These are phyloP conservation scores for Tanacetum coccineum DNA, from an alignment of 129 eudicot species.

Conservation along the genomic window DNA sequence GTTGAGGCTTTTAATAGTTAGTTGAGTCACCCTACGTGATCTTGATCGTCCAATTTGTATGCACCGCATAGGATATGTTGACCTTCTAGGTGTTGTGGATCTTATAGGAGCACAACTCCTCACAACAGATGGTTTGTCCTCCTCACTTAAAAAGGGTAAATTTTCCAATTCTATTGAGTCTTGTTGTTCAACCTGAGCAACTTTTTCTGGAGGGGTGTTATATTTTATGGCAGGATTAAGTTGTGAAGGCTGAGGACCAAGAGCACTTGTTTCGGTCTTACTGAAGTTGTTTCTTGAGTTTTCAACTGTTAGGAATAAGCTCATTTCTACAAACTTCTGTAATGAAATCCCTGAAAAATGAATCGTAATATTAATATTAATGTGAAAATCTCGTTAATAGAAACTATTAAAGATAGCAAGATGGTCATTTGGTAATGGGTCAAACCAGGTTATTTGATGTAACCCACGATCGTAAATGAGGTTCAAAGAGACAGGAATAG, in stretches of 20 bases:
- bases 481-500: too few relatives aligned
- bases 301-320: constrained; percentile 21
- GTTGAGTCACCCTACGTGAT: constrained; percentile 67
- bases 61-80: constrained; percentile 92
- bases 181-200: too few relatives aligned
- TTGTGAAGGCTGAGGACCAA: too few relatives aligned
- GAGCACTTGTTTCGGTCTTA: too few relatives aligned
- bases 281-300: constrained; percentile 23
- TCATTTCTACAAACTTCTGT: constrained; percentile 49
- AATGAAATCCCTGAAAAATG: constrained; percentile 53
- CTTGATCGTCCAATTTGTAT: constrained; percentile 85
- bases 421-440: too few relatives aligned
- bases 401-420: too few relatives aligned
- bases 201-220: too few relatives aligned
- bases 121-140: constrained; percentile 62
- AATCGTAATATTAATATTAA: constrained; percentile 8
- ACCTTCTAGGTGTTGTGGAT: constrained; percentile 84
- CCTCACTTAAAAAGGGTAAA: constrained; percentile 70
- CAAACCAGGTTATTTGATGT: too few relatives aligned
- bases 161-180: too few relatives aligned
- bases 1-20: constrained; percentile 73
- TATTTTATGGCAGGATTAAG: too few relatives aligned
- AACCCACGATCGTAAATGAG: too few relatives aligned
- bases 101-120: constrained; percentile 63
- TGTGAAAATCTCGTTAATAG: not conserved